A percentile compares a stretch with the other conserved stretches of the same genome.
These are phyloP conservation scores for Mycena olivaceomarginata DNA, from an alignment of 768 basidiomycete species.

Conservation along the genomic window DNA sequence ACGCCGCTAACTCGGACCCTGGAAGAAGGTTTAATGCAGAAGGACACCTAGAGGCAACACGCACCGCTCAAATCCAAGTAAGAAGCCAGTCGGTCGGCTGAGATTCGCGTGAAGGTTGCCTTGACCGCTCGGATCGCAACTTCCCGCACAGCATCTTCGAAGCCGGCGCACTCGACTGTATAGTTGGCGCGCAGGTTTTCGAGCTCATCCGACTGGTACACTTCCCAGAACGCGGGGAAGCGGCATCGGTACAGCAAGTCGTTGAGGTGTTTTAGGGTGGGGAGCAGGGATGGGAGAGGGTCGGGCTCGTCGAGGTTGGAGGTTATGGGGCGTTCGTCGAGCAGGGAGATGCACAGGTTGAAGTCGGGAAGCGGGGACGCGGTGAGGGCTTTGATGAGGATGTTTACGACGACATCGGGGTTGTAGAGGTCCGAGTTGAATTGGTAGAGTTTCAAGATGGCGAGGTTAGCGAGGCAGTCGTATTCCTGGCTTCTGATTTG, in stretches of 20 bases:
- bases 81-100: conserved; percentile 77
- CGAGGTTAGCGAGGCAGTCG: conserved; percentile 95
- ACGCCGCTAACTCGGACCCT: conserved; percentile 75
- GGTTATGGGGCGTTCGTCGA: conserved; percentile 81
- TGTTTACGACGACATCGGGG: conserved; percentile 94
- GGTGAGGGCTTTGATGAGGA: conserved; percentile 94
- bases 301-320: conserved; percentile 85
- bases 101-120: conserved; percentile 87
- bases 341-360: conserved; percentile 94
- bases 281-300: conserved; percentile 83
- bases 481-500: conserved; percentile 95
- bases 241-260: conserved; percentile 88
- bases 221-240: conserved; percentile 91
- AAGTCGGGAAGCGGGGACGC: conserved; percentile 94
- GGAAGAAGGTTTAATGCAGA: not conserved
- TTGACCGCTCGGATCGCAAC: conserved; percentile 87
- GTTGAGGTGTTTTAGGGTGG: conserved; percentile 80
- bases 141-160: conserved; percentile 88
- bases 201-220: conserved; percentile 82
- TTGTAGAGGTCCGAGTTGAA: conserved; percentile 97
- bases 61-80: conserved; percentile 83
- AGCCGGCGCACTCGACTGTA: conserved; percentile 88
- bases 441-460: conserved; percentile 74
- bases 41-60: conserved; percentile 32
- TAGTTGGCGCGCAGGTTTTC: conserved; percentile 90